Percentiles rank a stretch among this genome's conserved stretches.
Evolutionary conservation across 768 basidiomycete species (phyloP).

Genomic region (Rhizopogon vinicolor): DNA sequence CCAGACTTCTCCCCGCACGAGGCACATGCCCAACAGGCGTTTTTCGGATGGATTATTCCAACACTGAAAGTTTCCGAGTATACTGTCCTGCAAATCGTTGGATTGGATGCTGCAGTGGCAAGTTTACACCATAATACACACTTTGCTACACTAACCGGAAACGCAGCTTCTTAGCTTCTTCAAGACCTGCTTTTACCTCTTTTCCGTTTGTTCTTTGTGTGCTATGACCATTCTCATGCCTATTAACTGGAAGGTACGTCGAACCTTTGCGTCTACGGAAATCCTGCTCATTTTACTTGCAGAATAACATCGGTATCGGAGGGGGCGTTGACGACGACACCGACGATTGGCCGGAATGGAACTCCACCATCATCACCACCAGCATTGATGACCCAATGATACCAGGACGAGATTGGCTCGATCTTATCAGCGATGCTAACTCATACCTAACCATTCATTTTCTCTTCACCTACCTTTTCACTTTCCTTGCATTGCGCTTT

Average conservation of each 20-base stretch:
- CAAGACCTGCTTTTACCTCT: slow-evolving; percentile 92
- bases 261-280: background rate
- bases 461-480: slow-evolving; percentile 92
- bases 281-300: slow-evolving; percentile 1
- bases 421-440: slow-evolving; percentile 86
- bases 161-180: slow-evolving; percentile 88
- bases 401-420: slow-evolving; percentile 64
- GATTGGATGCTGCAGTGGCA: slow-evolving; percentile 94
- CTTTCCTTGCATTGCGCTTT: slow-evolving; percentile 78
- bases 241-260: slow-evolving; percentile 82
- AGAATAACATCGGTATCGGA: slow-evolving; percentile 74
- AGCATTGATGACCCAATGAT: slow-evolving; percentile 19
- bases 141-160: background rate
- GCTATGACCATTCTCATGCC: slow-evolving; percentile 90
- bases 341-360: slow-evolving; percentile 41
- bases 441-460: slow-evolving; percentile 87
- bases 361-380: slow-evolving; percentile 4
- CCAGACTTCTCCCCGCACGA: slow-evolving; percentile 91
- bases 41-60: slow-evolving; percentile 96
- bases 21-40: slow-evolving; percentile 78
- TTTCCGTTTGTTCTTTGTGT: slow-evolving; percentile 80
- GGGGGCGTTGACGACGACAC: slow-evolving; percentile 39
- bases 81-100: slow-evolving; percentile 92
- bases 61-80: slow-evolving; percentile 90
- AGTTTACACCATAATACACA: slow-evolving; percentile 24